Evolutionary conservation across 768 basidiomycete species (phyloP), one percentile per base, ranked within the genome.

Genomic region (Myochromella boudieri): DNA sequence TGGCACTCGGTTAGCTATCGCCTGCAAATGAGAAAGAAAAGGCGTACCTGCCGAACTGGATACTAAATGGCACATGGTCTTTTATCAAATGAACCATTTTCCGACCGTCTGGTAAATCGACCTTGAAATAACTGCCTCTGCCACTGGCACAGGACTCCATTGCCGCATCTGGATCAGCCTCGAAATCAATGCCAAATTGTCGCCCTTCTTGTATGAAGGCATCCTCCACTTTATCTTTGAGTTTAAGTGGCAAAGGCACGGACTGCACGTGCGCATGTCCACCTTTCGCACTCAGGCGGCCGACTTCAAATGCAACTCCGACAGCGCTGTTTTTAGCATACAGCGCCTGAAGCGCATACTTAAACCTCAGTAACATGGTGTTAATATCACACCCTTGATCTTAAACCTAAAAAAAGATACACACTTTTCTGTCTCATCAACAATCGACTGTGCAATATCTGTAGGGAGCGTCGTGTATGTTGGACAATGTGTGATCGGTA

Each of bases 231-330:
- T 78, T 71, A 38, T 78, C 72, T 52, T 81, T 68, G 29, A 90
- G 63, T 32, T 72, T 72, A n/a, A 66, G 52, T 0, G 93, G 91
- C 5, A 95, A 65, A 20, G 94, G 91, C 1, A 91, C 78, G 27
- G 78, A 84, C 62, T 98, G 97, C 6, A 97, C 73, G 66, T 98
- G 95, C 11, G 93, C 94, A 60, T 99, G 97, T 0, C 94, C 95
- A 8, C 93, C 95, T 66, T 88, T 89, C 2, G 85, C 80, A 46
- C 80, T 80, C 33, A 93, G 64, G 6, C 95, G 79, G 10, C 86
- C 91, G 17, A 97, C 84, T 68, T 98, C 97, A 57, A 95, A 97
- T 29, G 82, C 74, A 21, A 98, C 85, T 17, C 87, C 74, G 1
- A 76, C 81, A 6, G 80, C 77, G 27, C 73, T 77, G 61, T 87